Conservation (phyloP, 1,284 basidiomycete species). For the Vanrija sp. region DNA sequence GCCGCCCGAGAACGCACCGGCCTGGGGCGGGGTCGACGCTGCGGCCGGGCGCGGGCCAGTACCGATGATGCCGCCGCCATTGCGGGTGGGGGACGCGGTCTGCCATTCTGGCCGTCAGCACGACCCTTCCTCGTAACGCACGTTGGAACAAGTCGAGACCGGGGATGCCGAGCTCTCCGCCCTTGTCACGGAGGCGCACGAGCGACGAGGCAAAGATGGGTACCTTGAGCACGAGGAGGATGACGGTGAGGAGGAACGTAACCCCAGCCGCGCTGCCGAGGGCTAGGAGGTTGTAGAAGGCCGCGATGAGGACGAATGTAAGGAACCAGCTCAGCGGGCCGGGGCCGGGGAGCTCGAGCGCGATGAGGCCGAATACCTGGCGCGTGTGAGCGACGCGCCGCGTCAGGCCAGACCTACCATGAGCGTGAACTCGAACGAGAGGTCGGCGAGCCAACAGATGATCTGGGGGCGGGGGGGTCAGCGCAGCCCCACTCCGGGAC, state of each 20-base stretch:
- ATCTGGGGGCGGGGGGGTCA: slow-evolving; percentile 4
- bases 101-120: background rate
- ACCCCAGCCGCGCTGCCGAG: slow-evolving; percentile 8
- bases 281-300: slow-evolving; percentile 31
- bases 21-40: background rate
- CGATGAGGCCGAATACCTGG: slow-evolving; percentile 40
- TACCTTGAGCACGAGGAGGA: slow-evolving; percentile 28
- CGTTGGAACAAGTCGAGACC: slow-evolving; percentile 5
- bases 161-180: slow-evolving; percentile 29
- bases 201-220: slow-evolving; percentile 36
- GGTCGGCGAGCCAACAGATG: slow-evolving; percentile 24
- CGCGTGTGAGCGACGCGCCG: background rate
- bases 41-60: background rate
- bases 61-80: background rate
- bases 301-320: slow-evolving; percentile 25
- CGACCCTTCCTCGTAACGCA: background rate
- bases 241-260: slow-evolving; percentile 18
- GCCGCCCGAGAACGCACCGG: slow-evolving; percentile 22
- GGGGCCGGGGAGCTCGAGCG: slow-evolving; percentile 32
- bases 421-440: slow-evolving; percentile 38
- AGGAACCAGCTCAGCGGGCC: slow-evolving; percentile 35
- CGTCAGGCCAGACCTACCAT: slow-evolving; percentile 30
- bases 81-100: background rate
- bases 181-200: slow-evolving; percentile 28
- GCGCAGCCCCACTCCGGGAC: background rate